Base-by-base conservation (phyloP, 306 rosid genomes). In the Dalbergia cochinchinensis region DNA sequence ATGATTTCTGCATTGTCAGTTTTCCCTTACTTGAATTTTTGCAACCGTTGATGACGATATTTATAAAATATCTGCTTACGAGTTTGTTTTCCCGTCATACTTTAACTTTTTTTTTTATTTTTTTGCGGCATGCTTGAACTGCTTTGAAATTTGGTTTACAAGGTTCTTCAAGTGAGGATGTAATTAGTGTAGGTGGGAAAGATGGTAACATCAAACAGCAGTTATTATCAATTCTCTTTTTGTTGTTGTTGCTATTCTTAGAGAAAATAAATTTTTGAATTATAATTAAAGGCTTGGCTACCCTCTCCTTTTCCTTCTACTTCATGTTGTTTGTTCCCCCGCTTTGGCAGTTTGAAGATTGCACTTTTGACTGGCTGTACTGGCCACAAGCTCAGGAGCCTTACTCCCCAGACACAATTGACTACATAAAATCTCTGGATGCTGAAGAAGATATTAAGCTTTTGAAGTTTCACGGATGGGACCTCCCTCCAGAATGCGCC, bases 301-400 rank as follows among this genome's bases (percentile, higher is more conserved):
- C 31, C 31, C 31, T 26, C 31, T 26, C 31, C 31, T 26, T 26
- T 26, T 26, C 31, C 31, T 26, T 26, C 31, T 67, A 14, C 58
- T 73, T 69, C 70, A 75, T 82, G 75, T 72, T 62, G 45, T 6
- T 60, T 65, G 7, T 15, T 4, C 7, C 16, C 42, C 54, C 34
- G 45, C 11, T 69, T 69, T 75, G 58, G 76, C 88, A 90, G 94
- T 88, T 86, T 79, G 92, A 90, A 85, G 94, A 90, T 74, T 90
- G 94, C 88, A 90, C 94, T 58, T 90, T 88, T 78, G 94, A 90
- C 47, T 90, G 94, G 94, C 80, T 90, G 48, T 86, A 90, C 80
- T 90, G 94, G 94, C 92, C 91, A 8, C 94, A 90, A 83, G 92
- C 94, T 68, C 77, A 59, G 47, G 76, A 88, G 69, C 89, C 92